Percentiles rank a stretch among this genome's conserved stretches.
Conservation (phyloP, 2,329 filamentous ascomycete genomes). For the Helminthosporium solani region DNA sequence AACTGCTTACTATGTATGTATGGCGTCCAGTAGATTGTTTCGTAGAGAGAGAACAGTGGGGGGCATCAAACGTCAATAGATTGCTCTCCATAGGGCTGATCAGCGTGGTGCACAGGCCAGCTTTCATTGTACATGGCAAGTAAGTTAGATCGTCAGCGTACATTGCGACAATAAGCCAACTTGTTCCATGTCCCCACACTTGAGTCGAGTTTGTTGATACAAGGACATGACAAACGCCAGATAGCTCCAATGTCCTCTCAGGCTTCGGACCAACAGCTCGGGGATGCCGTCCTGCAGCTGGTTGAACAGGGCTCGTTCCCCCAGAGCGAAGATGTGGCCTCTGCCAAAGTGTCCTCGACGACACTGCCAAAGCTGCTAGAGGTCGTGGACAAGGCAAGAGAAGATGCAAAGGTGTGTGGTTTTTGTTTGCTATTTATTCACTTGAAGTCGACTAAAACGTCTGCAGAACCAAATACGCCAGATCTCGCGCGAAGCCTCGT, state of each 20-base stretch:
- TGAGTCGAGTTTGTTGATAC: no score
- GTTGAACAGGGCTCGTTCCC: slow-evolving; percentile 59
- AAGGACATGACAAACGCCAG: slow-evolving; percentile 18
- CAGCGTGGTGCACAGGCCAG: slow-evolving; percentile 7
- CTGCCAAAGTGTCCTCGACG: slow-evolving; percentile 52
- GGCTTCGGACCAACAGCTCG: slow-evolving; percentile 45
- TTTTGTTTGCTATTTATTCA: neutral
- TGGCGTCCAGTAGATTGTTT: slow-evolving; percentile 13
- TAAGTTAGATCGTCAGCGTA: no score
- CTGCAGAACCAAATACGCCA: slow-evolving; percentile 65
- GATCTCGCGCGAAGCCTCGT: slow-evolving; percentile 74
- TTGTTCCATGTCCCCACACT: no score
- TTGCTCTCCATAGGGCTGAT: neutral
- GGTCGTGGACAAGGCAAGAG: slow-evolving; percentile 53
- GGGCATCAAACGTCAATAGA: no score
- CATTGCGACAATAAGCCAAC: no score
- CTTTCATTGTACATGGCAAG: neutral
- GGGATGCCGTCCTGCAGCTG: slow-evolving; percentile 65
- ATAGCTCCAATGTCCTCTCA: slow-evolving; percentile 28
- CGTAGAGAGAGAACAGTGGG: neutral
- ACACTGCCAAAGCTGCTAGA: slow-evolving; percentile 53
- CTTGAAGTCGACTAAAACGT: slow-evolving; percentile 7
- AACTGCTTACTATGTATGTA: no score
- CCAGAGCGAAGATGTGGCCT: slow-evolving; percentile 56
- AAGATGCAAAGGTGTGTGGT: slow-evolving; percentile 53